Conservation (phyloP, 169 alveolate genomes). For the Eimeria brunetti region DNA sequence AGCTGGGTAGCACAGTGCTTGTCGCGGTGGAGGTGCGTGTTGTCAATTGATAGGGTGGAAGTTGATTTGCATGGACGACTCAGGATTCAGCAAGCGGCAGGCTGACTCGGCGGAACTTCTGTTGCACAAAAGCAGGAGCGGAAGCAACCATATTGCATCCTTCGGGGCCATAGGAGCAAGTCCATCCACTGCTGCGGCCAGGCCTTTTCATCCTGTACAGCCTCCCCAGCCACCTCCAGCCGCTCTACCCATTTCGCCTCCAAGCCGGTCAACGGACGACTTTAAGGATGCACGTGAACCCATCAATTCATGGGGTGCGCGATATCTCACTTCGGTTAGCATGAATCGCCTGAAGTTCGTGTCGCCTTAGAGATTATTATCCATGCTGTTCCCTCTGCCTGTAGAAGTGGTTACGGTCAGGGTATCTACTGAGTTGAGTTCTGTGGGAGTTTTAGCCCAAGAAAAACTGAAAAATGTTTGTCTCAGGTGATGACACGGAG, state of each 20-base stretch:
- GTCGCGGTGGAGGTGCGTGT: background rate
- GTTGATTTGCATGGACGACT: background rate
- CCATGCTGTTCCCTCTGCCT: background rate
- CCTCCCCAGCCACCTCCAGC: conserved; percentile 45
- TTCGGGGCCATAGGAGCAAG: background rate
- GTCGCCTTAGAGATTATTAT: background rate
- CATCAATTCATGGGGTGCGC: conserved; percentile 59
- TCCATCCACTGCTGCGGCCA: background rate
- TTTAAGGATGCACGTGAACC: conserved; percentile 57
- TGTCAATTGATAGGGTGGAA: background rate
- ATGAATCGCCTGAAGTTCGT: background rate
- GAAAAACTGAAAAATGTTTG: background rate
- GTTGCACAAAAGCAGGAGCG: background rate
- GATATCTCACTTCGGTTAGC: background rate
- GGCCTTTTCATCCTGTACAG: background rate
- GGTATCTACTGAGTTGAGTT: background rate
- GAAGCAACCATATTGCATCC: conserved; percentile 6
- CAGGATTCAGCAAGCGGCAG: conserved; percentile 37
- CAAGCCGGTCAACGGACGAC: conserved; percentile 61
- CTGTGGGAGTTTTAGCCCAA: background rate
- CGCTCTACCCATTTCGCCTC: background rate
- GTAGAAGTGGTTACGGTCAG: background rate
- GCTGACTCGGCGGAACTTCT: background rate
- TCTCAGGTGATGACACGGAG: conserved; percentile 42
- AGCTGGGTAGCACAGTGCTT: background rate